Conservation (phyloP, 257 asterid species). For the Ilex asprella region DNA sequence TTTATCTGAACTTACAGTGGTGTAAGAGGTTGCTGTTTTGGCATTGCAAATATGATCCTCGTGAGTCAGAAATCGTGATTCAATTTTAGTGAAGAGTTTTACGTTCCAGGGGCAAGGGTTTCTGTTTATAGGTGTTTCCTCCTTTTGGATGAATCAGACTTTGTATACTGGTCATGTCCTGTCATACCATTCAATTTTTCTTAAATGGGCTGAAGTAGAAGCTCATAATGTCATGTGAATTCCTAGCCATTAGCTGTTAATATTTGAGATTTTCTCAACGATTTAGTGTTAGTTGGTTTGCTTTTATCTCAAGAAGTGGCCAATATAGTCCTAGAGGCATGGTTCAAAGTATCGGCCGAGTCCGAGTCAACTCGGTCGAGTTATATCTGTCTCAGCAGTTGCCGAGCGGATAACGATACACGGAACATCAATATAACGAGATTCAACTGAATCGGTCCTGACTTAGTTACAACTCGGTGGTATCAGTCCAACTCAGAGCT, state of each 20-base stretch:
- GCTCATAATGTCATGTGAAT: neutral
- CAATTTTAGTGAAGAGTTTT: neutral
- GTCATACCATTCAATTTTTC: neutral
- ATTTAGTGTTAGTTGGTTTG: neutral
- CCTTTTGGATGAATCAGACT: neutral
- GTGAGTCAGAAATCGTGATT: constrained; percentile 41
- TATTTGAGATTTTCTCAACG: neutral
- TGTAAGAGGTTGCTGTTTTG: constrained; percentile 74
- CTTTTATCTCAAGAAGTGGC: neutral
- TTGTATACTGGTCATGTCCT: neutral
- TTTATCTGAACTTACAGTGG: constrained; percentile 57
- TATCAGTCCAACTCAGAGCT: no score
- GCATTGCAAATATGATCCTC: constrained; percentile 90
- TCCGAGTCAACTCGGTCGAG: no score
- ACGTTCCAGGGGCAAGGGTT: neutral
- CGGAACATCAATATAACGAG: no score
- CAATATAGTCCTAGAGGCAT: neutral
- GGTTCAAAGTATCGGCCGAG: no score
- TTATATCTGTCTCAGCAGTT: no score
- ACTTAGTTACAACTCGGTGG: no score
- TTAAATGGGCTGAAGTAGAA: neutral
- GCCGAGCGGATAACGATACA: no score
- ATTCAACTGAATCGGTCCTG: no score
- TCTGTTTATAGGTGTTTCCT: neutral
- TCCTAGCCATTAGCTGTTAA: neutral